Evolutionary conservation across 1,284 basidiomycete genomes (phyloP).

Genomic region (Erythrobasidium hasegawianum): DNA sequence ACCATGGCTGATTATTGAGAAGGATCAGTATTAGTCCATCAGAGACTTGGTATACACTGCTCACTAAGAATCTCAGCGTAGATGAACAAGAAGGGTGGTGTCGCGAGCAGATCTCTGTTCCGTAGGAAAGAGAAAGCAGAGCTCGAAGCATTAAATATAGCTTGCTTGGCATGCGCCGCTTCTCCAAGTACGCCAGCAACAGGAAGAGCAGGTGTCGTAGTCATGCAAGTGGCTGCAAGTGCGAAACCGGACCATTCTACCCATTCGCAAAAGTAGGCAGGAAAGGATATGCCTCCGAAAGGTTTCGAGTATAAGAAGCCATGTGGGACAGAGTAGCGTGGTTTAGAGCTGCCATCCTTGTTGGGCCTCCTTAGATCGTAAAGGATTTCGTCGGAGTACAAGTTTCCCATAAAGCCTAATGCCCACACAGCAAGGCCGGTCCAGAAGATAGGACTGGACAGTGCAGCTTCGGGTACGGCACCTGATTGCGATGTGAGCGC

Average conservation of each 20-base stretch:
- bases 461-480: conserved; percentile 22
- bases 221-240: conserved; percentile 14
- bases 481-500: conserved; percentile 6
- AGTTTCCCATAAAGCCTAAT: conserved; percentile 40
- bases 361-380: conserved; percentile 37
- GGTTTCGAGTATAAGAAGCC: conserved; percentile 40
- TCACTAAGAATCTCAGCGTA: conserved; percentile 22
- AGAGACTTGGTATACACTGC: too few relatives aligned
- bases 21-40: too few relatives aligned
- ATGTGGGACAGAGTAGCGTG: conserved; percentile 43
- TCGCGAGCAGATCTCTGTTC: conserved; percentile 2
- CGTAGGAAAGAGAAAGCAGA: background rate
- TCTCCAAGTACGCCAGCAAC: background rate
- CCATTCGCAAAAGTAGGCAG: conserved; percentile 44
- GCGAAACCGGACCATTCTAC: conserved; percentile 44
- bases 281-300: conserved; percentile 40
- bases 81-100: conserved; percentile 19
- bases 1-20: conserved; percentile 38
- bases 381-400: conserved; percentile 43
- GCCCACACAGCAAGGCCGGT: conserved; percentile 38
- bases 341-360: conserved; percentile 14
- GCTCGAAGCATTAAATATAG: background rate
- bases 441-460: conserved; percentile 29
- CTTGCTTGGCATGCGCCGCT: conserved; percentile 4
- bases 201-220: conserved; percentile 22